phyloP scores from a whole-genome alignment of 805 yeast species.

The Schwanniomyces occidentalis region DNA sequence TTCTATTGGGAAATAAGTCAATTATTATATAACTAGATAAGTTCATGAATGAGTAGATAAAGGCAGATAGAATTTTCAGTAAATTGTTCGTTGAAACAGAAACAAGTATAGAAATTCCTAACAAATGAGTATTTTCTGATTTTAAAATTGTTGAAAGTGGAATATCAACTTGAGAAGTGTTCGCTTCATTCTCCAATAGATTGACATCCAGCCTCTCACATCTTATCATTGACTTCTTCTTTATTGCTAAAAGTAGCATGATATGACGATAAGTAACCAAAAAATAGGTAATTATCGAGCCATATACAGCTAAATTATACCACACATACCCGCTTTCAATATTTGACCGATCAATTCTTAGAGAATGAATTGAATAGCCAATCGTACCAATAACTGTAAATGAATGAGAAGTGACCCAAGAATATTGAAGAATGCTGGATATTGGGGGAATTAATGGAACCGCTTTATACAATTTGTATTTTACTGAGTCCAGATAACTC shows the following conservation, averaged over 20 bases:
- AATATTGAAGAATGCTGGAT: slow-evolving; percentile 5
- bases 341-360: no score
- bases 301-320: slow-evolving; percentile 1
- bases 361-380: slow-evolving; percentile 3
- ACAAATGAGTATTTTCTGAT: slow-evolving; percentile 30
- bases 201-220: neutral
- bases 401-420: slow-evolving; percentile 12
- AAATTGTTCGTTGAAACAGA: slow-evolving; percentile 15
- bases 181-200: neutral
- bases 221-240: neutral
- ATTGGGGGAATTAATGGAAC: slow-evolving; percentile 1
- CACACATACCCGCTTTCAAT: no score
- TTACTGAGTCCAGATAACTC: no score
- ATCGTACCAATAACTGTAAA: slow-evolving; percentile 8
- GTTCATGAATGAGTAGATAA: slow-evolving; percentile 30
- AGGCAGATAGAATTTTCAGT: slow-evolving; percentile 26
- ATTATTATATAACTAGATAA: slow-evolving; percentile 17
- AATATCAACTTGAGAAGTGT: neutral
- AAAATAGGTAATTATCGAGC: slow-evolving; percentile 15
- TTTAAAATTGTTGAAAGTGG: slow-evolving; percentile 22
- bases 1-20: slow-evolving; percentile 16
- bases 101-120: slow-evolving; percentile 22
- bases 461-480: neutral
- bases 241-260: slow-evolving; percentile 1
- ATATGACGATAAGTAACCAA: slow-evolving; percentile 19